These are phyloP conservation scores for Emericellopsis cladophorae DNA, from an alignment of 2,329 filamentous ascomycete genomes.

Conservation along the genomic window DNA sequence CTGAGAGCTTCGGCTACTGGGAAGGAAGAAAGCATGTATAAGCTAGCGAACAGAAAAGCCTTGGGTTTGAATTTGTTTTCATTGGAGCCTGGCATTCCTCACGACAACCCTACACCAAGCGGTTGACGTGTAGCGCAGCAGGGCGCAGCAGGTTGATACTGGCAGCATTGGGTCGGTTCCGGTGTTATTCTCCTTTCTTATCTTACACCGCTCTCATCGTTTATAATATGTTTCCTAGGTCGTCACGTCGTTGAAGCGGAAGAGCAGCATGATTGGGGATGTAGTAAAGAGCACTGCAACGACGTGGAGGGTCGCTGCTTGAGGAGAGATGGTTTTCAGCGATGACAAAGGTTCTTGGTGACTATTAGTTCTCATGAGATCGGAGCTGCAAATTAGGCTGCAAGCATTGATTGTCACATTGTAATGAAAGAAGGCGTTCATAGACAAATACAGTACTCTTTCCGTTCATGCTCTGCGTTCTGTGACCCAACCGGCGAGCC, in stretches of 20 bases:
- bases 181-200: slow-evolving; percentile 5
- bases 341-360: background rate
- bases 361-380: background rate
- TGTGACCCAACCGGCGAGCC: background rate
- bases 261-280: background rate
- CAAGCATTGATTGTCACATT: background rate
- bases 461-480: background rate
- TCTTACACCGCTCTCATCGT: slow-evolving; percentile 4
- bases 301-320: background rate
- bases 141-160: slow-evolving; percentile 23
- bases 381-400: background rate
- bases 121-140: slow-evolving; percentile 23
- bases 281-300: background rate
- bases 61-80: slow-evolving; percentile 1
- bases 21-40: background rate
- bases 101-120: slow-evolving; percentile 19
- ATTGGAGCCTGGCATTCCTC: slow-evolving; percentile 20
- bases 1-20: background rate
- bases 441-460: background rate
- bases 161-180: slow-evolving; percentile 21
- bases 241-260: background rate
- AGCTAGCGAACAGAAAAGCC: background rate
- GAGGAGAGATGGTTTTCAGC: background rate
- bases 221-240: slow-evolving; percentile 6
- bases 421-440: slow-evolving; percentile 1